Base-by-base conservation (phyloP, 1,284 basidiomycete species). In the Leccinum holopus region DNA sequence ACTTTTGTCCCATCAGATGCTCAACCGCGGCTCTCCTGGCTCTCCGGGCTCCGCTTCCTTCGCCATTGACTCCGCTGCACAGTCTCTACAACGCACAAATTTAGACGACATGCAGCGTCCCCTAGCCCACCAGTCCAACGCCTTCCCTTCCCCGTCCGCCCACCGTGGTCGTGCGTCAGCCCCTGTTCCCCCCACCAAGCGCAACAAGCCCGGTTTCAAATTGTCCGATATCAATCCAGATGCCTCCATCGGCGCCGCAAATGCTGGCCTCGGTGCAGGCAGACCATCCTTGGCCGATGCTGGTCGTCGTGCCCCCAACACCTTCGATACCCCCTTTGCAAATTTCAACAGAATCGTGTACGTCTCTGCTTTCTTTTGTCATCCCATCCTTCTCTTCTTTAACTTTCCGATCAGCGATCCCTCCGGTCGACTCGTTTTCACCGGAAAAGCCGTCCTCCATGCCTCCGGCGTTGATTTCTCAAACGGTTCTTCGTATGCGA, bases 321-420 rank as follows among this genome's bases (percentile, higher is more conserved):
- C 80, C 39, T 82, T 86, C 68, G 84, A 82, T 63, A 91, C 91
- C 28, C 92, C 94, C 18, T 99, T 99, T 77, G 84, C 90, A 56
- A 97, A 95, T 76, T 98, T 98, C 76, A 87, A 88, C 68, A 94
- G 91, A 79, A 97, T 98, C 71, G 94, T 98, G 91, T 95, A 81
- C 63, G 92, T 84, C 11, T 10, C 59, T 57, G 25, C 33, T 58
- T 56, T 51, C 30, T 51, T 60, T 59, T 30, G 41, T 57, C 18
- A 39, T 59, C 55, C 39, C 58, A n/a, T 44, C 47, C 60, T 53
- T 41, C 54, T 62, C 58, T 64, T 55, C 54, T 61, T 21, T 11
- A 1, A 41, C 44, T 37, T 51, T 60, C 61, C 49, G 32, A 59
- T 62, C 71, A 95, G 93, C 65, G 97, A 99, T 80, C 95, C 96